phyloP scores from a whole-genome alignment of 495 filamentous ascomycete species.

The Tuber microsphaerosporum region DNA sequence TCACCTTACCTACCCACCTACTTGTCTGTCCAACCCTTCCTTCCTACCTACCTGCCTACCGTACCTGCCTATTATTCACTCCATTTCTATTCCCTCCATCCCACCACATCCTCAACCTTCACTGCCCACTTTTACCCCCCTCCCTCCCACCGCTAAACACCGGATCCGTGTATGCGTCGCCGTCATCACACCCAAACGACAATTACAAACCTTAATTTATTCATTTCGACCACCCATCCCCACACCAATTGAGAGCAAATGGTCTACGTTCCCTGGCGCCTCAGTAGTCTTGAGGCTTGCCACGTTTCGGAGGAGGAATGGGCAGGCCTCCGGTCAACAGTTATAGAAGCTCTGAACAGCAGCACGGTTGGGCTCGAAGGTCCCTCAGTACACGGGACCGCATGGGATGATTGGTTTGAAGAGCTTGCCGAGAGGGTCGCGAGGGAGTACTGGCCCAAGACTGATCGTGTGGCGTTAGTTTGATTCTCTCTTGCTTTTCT shows the following conservation, averaged over 20 bases:
- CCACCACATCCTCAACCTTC: background rate
- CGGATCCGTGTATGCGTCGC: background rate
- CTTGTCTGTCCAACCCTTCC: background rate
- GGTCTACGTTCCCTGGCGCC: slow-evolving; percentile 28
- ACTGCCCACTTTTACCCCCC: background rate
- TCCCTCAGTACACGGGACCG: slow-evolving; percentile 23
- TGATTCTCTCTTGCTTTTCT: slow-evolving; percentile 1
- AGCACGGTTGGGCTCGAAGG: slow-evolving; percentile 25
- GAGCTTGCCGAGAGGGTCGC: slow-evolving; percentile 22
- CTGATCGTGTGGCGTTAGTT: slow-evolving; percentile 5
- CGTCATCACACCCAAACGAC: background rate
- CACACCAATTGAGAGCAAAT: background rate
- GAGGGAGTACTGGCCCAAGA: slow-evolving; percentile 24
- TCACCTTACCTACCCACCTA: background rate
- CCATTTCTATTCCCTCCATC: slow-evolving; percentile 3
- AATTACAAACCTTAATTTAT: background rate
- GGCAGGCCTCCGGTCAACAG: slow-evolving; percentile 28
- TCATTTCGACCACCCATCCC: background rate
- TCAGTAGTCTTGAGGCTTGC: slow-evolving; percentile 22
- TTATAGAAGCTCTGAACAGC: slow-evolving; percentile 21
- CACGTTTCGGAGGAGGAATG: slow-evolving; percentile 33
- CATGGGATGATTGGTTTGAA: slow-evolving; percentile 32
- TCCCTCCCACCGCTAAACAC: background rate
- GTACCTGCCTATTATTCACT: background rate
- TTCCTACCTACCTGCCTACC: background rate